Evolutionary conservation across 2,329 filamentous ascomycete genomes (phyloP), one percentile per base, ranked within the genome.

Genomic region (Arthrobotrys sinensis): DNA sequence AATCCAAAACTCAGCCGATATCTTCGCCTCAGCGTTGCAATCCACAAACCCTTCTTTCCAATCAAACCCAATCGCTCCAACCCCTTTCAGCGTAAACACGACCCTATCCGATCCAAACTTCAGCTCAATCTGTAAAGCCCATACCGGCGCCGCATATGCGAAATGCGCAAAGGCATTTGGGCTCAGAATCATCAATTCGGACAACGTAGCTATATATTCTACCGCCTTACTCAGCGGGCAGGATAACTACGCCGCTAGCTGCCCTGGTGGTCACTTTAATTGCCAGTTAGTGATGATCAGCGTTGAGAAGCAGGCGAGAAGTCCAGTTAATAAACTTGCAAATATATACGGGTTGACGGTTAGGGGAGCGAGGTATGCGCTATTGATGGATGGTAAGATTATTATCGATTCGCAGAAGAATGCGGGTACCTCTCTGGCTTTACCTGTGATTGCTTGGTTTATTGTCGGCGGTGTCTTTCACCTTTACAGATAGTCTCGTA

Each of bases 121-220:
- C 34, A 10, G 45, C 3, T 21, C 43, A 1, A 62, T 70, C n/a
- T 70, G 67, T 43, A 48, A 36, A n/a, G 7, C 53, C 21, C 40
- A 63, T 12, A 50, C 43, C 8, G 53, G 53, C 1, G 67, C 53
- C 4, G 67, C 57, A 38, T 43, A 48, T 16, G 38, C 55, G 19
- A 70, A 70, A 52, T 70, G 67, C 43, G 67, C 67, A 11, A 70
- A 63, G 32, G 53, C 67, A n/a, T 70, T 62, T 19, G 67, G 67
- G 12, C 43, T 70, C 19, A 63, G 67, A 34, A 63, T 70, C 12
- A 38, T 62, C 10, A 70, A 70, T 40, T 70, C 67, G 1, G 67
- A 70, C n/a, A 70, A 70, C 12, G 16, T 70, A 12, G 28, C 38
- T 1, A 63, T 70, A 0, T 70, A 63, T 12, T 70, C 67, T 3